Conservation (phyloP, 768 basidiomycete genomes). For the Omphalotus guepiniiformis region DNA sequence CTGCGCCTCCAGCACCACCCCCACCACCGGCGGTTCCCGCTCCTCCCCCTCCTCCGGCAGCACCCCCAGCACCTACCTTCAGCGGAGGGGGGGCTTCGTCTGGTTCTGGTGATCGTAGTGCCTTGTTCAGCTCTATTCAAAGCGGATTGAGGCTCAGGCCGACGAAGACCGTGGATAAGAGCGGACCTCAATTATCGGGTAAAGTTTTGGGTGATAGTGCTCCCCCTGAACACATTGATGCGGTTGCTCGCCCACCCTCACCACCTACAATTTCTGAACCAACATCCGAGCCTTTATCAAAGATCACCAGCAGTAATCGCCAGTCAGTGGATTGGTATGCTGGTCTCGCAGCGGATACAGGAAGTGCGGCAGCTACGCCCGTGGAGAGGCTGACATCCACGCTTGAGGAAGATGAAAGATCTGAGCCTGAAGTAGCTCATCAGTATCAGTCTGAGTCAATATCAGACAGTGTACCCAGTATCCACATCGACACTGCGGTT, state of each 20-base stretch:
- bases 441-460: not conserved
- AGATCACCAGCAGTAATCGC: slow-evolving; percentile 42
- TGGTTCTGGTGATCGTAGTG: slow-evolving; percentile 49
- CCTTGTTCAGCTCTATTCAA: slow-evolving; percentile 77
- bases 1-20: slow-evolving; percentile 40
- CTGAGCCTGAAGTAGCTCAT: slow-evolving; percentile 26
- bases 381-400: slow-evolving; percentile 47
- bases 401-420: slow-evolving; percentile 60
- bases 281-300: slow-evolving; percentile 22
- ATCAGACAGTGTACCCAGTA: slow-evolving; percentile 46
- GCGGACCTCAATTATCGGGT: slow-evolving; percentile 64
- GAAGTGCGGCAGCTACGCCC: slow-evolving; percentile 22
- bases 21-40: slow-evolving; percentile 38
- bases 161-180: slow-evolving; percentile 81
- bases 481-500: slow-evolving; percentile 44
- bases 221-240: slow-evolving; percentile 66
- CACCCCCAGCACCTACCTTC: slow-evolving; percentile 26
- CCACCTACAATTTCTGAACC: slow-evolving; percentile 27
- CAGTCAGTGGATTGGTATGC: slow-evolving; percentile 93
- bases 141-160: slow-evolving; percentile 67
- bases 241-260: slow-evolving; percentile 37
- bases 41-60: slow-evolving; percentile 26
- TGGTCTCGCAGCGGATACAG: slow-evolving; percentile 74
- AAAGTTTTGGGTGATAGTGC: slow-evolving; percentile 71
- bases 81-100: slow-evolving; percentile 27